These are phyloP conservation scores for Talaromyces albobiverticillius DNA, from an alignment of 2,329 filamentous ascomycete species.

Conservation along the genomic window DNA sequence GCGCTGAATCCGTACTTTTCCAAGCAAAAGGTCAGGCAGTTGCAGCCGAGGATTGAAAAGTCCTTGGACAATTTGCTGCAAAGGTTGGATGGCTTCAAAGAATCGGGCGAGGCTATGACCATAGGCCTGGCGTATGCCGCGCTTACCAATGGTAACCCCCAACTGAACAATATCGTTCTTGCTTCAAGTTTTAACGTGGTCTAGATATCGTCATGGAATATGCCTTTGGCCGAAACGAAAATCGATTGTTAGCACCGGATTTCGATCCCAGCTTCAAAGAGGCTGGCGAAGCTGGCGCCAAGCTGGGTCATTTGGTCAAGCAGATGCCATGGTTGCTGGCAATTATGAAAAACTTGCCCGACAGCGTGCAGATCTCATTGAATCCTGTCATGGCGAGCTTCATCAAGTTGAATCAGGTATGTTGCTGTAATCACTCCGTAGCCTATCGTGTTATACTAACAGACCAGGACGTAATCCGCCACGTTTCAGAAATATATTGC, in stretches of 20 bases:
- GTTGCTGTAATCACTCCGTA: too few relatives aligned
- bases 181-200: not conserved
- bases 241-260: constrained; percentile 5
- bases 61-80: not conserved
- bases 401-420: not conserved
- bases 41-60: not conserved
- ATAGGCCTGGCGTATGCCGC: not conserved
- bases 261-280: constrained; percentile 7
- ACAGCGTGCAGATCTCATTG: not conserved
- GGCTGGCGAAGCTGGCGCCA: constrained; percentile 1
- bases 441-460: too few relatives aligned
- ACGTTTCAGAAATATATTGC: not conserved
- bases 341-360: not conserved
- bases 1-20: constrained; percentile 26
- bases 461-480: not conserved
- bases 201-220: constrained; percentile 6
- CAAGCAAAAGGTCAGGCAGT: not conserved
- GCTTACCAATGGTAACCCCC: not conserved
- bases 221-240: not conserved
- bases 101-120: not conserved
- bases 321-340: not conserved
- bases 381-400: not conserved
- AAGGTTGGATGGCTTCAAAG: not conserved
- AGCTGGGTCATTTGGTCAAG: constrained; percentile 1
- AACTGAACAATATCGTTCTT: not conserved